These are phyloP conservation scores for Penicillium angulare DNA, from an alignment of 495 filamentous ascomycete genomes.

Conservation along the genomic window DNA sequence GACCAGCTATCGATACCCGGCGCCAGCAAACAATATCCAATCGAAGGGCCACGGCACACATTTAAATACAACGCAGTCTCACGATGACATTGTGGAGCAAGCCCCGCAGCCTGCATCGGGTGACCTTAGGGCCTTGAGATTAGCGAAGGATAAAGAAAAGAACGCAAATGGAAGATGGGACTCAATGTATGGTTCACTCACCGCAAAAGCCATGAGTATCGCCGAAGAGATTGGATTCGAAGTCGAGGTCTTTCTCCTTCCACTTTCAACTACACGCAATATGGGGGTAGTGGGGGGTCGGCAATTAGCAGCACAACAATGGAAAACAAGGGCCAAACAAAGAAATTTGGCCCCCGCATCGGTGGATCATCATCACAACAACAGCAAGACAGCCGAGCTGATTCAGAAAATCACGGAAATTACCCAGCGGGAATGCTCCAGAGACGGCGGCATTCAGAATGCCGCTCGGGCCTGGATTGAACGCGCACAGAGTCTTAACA, in stretches of 20 bases:
- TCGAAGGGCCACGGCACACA: not conserved
- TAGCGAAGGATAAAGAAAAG: constrained; percentile 35
- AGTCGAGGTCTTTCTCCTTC: constrained; percentile 73
- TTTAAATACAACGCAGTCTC: not conserved
- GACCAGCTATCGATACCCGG: constrained; percentile 65
- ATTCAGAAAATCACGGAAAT: constrained; percentile 24
- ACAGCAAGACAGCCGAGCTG: not conserved
- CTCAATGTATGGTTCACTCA: constrained; percentile 72
- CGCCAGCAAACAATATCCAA: constrained; percentile 29
- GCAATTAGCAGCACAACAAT: constrained; percentile 12
- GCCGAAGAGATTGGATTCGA: constrained; percentile 69
- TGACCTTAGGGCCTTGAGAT: constrained; percentile 42
- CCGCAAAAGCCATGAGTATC: constrained; percentile 65
- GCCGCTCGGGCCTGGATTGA: constrained; percentile 47
- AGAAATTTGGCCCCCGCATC: not conserved
- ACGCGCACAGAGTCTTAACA: constrained; percentile 37
- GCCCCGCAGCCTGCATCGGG: constrained; percentile 35
- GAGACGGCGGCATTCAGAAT: constrained; percentile 33
- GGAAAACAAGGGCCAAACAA: constrained; percentile 8
- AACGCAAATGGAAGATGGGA: constrained; percentile 30
- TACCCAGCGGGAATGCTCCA: constrained; percentile 41
- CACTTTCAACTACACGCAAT: constrained; percentile 91
- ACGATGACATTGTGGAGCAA: constrained; percentile 11
- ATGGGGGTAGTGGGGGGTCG: constrained; percentile 68
- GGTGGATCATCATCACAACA: not conserved